Base-by-base conservation (phyloP, 495 filamentous ascomycete species). In the Acidomyces sp. region DNA sequence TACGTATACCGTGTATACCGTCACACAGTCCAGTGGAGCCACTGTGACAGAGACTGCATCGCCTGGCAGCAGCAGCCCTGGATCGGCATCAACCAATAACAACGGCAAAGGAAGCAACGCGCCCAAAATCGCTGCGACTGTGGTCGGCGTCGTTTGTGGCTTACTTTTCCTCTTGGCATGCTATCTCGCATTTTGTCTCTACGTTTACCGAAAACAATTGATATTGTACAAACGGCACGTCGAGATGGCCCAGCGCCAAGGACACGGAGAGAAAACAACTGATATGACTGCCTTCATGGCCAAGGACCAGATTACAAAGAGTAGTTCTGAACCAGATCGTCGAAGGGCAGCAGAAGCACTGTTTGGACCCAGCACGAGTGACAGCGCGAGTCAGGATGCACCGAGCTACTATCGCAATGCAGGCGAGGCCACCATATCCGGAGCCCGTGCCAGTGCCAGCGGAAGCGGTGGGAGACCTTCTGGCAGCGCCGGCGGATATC, bases 131-230 rank as follows among this genome's bases (percentile, higher is more conserved):
- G 76, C 65, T 11, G 68, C 80, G 24, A 77, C 82, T 41, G 68
- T 73, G 21, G 75, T 77, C 2, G 75, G 72, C 17, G 66, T 74
- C 22, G 55, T 83, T 38, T 80, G 75, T 3, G 79, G 72, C 20
- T 48, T 74, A 11, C 61, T 75, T 10, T 68, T 69, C 27, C 44
- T 82, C 12, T 53, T 74, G 3, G 70, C 74, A 2, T 57, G 58
- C 6, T 77, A 83, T 51, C 64, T 85, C 16, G 77, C 75, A 11
- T 82, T 82, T 63, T 80, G 80, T 56, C 69, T 74, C 16, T 82
- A 72, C 68, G 58, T 83, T 4, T 82, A 80, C 60, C 68, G 75
- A 22, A 68, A 70, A 18, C 78, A 77, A 47, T 64, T 82, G 9
- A 43, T 52, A 1, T 64, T 77, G 4, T 81, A 78, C 60, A 72